Base-by-base conservation (phyloP, 2,329 filamentous ascomycete genomes). In the Penicillium sp. region DNA sequence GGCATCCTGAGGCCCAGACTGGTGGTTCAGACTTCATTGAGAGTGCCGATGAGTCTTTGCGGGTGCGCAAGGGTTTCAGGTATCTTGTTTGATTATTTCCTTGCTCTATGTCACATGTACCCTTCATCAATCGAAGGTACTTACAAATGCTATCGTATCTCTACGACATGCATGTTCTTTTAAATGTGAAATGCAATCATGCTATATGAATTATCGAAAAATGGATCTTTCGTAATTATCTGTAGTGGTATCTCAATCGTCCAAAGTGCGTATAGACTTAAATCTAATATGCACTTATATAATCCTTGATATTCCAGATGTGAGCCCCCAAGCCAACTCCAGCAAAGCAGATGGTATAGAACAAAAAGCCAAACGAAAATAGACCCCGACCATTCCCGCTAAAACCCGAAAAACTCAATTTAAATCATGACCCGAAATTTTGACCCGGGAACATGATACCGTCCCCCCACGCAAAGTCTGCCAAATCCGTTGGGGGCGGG, bases 31-130 rank as follows among this genome's bases (percentile, higher is more conserved):
- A 53, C 29, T 57, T 65, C 22, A 51, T 62, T 24, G 59, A 60
- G 10, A 57, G 57, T 47, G 35, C 51, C 14, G 61, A 69, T 52
- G 66, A 67, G 56, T 63, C 61, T 7, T 43, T 69, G 58, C 61
- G 62, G 9, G 63, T 69, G 63, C 61, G 62, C 49, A 69, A 69
- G 62, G 66, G 66, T 13, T 69, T 69, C 58, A 63, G 66, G 41
- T 69, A 69, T 59, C 50, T 69, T 22, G 57, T 67, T 56, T 68
- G 61, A 21, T n/a, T 8, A 9, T 10, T 37, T 19, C 8, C 10
- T 29, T 13, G 14, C 3, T 16, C 14, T 37, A 26, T 26, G 26
- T 26, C 26, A 26, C 26, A 37, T 4, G 27, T 13, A 29, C 27
- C 27, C 27, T 29, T 29, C 27, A 29, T 13, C 27, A 11, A 29